Evolutionary conservation across 768 basidiomycete genomes (phyloP).

Genomic region (Amylocystis lapponica): DNA sequence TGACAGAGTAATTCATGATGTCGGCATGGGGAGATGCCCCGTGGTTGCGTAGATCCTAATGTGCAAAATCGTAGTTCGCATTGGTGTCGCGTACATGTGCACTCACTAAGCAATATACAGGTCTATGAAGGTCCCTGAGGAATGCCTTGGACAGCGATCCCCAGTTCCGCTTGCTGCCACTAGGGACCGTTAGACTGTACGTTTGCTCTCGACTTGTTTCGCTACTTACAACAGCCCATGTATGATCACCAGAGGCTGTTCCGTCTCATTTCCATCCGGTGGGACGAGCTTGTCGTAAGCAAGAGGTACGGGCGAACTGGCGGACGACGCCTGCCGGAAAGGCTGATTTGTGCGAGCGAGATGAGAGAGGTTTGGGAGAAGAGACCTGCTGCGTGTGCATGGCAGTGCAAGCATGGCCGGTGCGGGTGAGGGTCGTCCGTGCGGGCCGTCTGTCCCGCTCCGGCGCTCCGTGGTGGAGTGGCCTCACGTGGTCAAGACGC

Average conservation of each 20-base stretch:
- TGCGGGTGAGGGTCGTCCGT: too few species aligned
- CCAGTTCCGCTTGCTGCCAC: slow-evolving; percentile 91
- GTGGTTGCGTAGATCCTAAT: slow-evolving; percentile 85
- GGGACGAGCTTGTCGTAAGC: slow-evolving; percentile 22
- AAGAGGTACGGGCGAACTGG: slow-evolving; percentile 17
- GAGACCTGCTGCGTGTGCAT: neutral
- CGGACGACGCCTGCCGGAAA: neutral
- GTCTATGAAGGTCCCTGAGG: slow-evolving; percentile 52
- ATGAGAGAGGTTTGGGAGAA: too few species aligned
- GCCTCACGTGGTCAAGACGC: too few species aligned
- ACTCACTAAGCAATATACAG: slow-evolving; percentile 69
- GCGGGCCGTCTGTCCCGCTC: too few species aligned
- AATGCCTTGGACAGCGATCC: slow-evolving; percentile 73
- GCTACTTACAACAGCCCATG: slow-evolving; percentile 31
- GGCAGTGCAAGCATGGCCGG: too few species aligned
- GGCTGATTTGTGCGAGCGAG: too few species aligned
- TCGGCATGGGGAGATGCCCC: slow-evolving; percentile 71
- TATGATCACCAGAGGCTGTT: slow-evolving; percentile 26
- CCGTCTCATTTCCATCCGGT: slow-evolving; percentile 20
- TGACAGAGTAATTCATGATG: slow-evolving; percentile 70
- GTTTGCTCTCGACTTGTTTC: neutral
- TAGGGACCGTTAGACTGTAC: slow-evolving; percentile 29
- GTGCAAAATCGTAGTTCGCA: neutral
- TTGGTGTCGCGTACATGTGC: neutral
- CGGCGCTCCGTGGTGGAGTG: too few species aligned